Conservation (phyloP, 257 asterid species). For the Gentiana macrophylla region DNA sequence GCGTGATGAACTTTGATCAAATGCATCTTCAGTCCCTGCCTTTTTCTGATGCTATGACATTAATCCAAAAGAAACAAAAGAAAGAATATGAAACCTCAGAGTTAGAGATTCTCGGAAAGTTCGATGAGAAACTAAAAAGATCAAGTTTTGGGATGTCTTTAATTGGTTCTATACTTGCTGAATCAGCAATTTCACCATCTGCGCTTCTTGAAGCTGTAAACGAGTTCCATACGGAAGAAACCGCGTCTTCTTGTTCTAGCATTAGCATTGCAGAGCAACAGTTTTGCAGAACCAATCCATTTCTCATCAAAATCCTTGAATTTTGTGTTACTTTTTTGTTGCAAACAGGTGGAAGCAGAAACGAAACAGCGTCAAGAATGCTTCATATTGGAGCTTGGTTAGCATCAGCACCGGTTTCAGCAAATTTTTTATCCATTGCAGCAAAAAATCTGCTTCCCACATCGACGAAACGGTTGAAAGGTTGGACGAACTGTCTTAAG, state of each 20-base stretch:
- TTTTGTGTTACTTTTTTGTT: constrained; percentile 37
- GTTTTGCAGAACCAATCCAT: constrained; percentile 46
- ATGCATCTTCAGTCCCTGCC: constrained; percentile 59
- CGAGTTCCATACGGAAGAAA: constrained; percentile 36
- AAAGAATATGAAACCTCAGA: constrained; percentile 48
- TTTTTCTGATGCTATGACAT: constrained; percentile 43
- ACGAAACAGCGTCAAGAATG: constrained; percentile 46
- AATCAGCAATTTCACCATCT: constrained; percentile 52
- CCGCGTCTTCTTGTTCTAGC: constrained; percentile 11
- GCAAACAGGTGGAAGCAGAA: constrained; percentile 26
- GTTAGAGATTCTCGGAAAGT: constrained; percentile 42
- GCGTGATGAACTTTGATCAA: constrained; percentile 55
- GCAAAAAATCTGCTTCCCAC: constrained; percentile 55
- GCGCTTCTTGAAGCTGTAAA: constrained; percentile 56
- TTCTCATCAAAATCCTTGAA: constrained; percentile 41
- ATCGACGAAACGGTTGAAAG: constrained; percentile 28
- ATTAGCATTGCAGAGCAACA: constrained; percentile 39
- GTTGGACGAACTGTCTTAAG: constrained; percentile 44
- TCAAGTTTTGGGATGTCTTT: constrained; percentile 63
- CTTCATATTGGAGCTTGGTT: constrained; percentile 78
- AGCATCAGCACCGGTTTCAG: constrained; percentile 63
- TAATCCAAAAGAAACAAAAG: constrained; percentile 55
- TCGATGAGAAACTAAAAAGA: constrained; percentile 53
- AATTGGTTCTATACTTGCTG: constrained; percentile 58
- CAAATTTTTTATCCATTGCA: constrained; percentile 35